Base-by-base conservation (phyloP, 2,329 filamentous ascomycete species). In the Diaporthe batatas region DNA sequence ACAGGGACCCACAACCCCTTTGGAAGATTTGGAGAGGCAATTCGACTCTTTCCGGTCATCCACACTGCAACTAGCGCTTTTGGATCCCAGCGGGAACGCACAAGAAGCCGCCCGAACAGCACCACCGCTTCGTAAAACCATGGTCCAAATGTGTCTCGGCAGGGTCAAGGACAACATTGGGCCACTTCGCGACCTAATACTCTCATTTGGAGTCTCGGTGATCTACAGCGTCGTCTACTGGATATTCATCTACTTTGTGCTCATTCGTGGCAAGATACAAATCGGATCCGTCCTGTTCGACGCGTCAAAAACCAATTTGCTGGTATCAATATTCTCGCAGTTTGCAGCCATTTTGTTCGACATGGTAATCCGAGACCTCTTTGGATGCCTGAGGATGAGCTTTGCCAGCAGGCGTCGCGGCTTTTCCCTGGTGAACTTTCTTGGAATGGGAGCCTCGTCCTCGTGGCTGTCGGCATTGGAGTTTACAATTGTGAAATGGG, bases 341-440 rank as follows among this genome's bases (percentile, higher is more conserved):
- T 49, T 64, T 34, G 59, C 59, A 23, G 59, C 59, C 25, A 64
- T 64, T 1, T 64, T 64, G 42, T 64, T 64, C 42, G 42, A 64
- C 29, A 64, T 47, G 59, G 39, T 64, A 11, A 64, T 49, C 23
- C 42, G 59, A 2, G 59, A 64, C 25, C 59, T 64, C 16, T 64
- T 64, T 64, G 59, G 59, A 6, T 64, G 59, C n/a, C 25, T 64
- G 25, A 34, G 59, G 49, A 1, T 64, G 18, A 25, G 59, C 25
- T 64, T 64, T 23, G 39, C 11, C 4, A 64, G 16, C 25, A 64
- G 16, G 39, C 39, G 39, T 25, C 42, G 42, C 18, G 59, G 59
- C 10, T 21, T 64, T 2, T 49, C 59, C 16, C 59, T 64, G 10
- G 39, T 49, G 2, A 64, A 34, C 6, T 64, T 64, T 16, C 36